Base-by-base conservation (phyloP, 768 basidiomycete genomes). In the Cystobasidium onofrii region DNA sequence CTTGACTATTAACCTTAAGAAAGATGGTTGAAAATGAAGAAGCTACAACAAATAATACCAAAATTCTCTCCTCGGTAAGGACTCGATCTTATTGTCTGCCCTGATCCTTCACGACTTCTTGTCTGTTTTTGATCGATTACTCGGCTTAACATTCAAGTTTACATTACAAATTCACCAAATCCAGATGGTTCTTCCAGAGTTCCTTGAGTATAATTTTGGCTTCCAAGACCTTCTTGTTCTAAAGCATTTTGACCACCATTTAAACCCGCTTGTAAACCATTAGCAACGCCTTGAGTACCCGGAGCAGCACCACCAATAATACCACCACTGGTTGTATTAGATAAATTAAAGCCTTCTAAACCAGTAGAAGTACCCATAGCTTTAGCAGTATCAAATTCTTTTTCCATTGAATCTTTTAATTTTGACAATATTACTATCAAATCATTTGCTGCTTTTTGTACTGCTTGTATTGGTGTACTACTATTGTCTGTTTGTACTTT, bases 401-500 rank as follows among this genome's bases (percentile, higher is more conserved):
- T 77, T 73, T 78, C 69, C 76, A 84, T 83, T 64, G 80, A 76
- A 33, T 77, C 65, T 75, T 82, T 80, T 55, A 84, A 76, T 27
- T 76, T 75, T n/a, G 77, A 75, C 15, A 83, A 83, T 7, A 86
- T 87, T 0, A 84, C 86, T 70, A 97, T 91, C 73, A 98, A 86
- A 77, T 88, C 87, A 52, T 85, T 87, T 80, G 90, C 91, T 0
- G 93, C 92, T 73, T 88, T 85, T 79, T 94, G 90, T 29, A 98
- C 86, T 23, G 89, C 87, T 27, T 77, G 75, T 43, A 91, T 86
- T 0, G 95, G 92, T 20, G 93, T 90, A 57, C 88, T 82, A 0
- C 87, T 84, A 27, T 92, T 91, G 81, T 97, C 92, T 1, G 94
- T 97, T 82, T 97, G 96, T 70, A 98, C 87, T 81, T 96, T 97